phyloP scores from a whole-genome alignment of 2,329 filamentous ascomycete genomes.

The Aspergillus versicolor region DNA sequence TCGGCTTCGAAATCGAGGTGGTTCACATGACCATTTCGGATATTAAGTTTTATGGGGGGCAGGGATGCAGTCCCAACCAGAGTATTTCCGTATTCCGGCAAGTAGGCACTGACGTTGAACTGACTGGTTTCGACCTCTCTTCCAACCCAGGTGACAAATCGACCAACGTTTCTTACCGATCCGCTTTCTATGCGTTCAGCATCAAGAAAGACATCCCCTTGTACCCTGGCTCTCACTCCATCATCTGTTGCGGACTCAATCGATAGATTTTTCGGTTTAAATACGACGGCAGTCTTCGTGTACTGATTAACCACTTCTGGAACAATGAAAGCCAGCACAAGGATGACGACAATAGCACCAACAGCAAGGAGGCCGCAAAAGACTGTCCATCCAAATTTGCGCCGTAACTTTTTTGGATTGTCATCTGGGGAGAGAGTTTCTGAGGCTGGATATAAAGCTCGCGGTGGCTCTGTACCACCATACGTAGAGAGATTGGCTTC shows the following conservation, averaged over 20 bases:
- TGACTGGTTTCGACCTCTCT: conserved; percentile 70
- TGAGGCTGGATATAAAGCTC: conserved; percentile 25
- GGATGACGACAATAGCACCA: conserved; percentile 63
- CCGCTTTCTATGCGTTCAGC: conserved; percentile 70
- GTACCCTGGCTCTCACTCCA: conserved; percentile 76
- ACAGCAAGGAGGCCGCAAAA: conserved; percentile 66
- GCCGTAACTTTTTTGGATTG: conserved; percentile 20
- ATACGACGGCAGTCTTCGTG: conserved; percentile 74
- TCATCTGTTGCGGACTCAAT: conserved; percentile 79
- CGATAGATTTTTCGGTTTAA: conserved; percentile 80
- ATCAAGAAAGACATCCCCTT: conserved; percentile 80
- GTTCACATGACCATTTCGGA: conserved; percentile 76
- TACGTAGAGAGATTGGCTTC: conserved; percentile 30
- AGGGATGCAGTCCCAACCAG: conserved; percentile 74
- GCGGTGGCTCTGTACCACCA: conserved; percentile 27
- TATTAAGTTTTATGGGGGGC: conserved; percentile 71
- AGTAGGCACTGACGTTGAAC: conserved; percentile 71
- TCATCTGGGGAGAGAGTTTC: conserved; percentile 17
- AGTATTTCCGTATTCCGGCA: conserved; percentile 78
- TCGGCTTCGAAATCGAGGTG: conserved; percentile 76
- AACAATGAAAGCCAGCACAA: conserved; percentile 76
- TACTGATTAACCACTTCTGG: conserved; percentile 82
- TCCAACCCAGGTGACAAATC: conserved; percentile 76
- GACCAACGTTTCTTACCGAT: conserved; percentile 72
- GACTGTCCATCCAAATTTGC: conserved; percentile 67